Conservation (phyloP, 805 yeast species). For the Huiozyma sinensis region DNA sequence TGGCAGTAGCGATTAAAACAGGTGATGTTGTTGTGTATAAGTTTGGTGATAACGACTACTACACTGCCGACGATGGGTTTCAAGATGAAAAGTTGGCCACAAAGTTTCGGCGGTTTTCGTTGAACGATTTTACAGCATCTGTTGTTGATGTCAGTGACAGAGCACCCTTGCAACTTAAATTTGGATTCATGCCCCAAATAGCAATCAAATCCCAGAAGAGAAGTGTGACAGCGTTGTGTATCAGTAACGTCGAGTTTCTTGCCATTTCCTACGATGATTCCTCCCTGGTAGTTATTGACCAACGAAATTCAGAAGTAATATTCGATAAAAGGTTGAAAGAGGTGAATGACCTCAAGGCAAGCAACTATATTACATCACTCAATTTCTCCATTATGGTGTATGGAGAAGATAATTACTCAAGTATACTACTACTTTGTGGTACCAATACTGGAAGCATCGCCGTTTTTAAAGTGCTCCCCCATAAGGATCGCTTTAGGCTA, state of each 20-base stretch:
- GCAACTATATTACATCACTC: constrained; percentile 40
- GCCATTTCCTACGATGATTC: constrained; percentile 73
- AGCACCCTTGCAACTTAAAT: constrained; percentile 37
- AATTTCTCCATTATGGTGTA: constrained; percentile 66
- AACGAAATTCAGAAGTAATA: constrained; percentile 66
- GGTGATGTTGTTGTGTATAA: constrained; percentile 72
- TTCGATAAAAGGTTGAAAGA: constrained; percentile 25
- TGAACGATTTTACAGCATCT: constrained; percentile 9
- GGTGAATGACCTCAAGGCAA: constrained; percentile 16
- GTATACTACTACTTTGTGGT: constrained; percentile 64
- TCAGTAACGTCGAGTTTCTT: constrained; percentile 73
- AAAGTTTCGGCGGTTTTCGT: constrained; percentile 18
- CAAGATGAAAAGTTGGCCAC: constrained; percentile 10
- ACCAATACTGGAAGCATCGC: constrained; percentile 66
- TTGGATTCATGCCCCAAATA: constrained; percentile 52
- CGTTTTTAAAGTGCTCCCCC: constrained; percentile 55
- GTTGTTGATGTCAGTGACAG: constrained; percentile 44
- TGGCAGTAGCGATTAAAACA: constrained; percentile 53
- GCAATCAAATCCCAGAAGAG: constrained; percentile 38
- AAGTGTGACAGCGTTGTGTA: constrained; percentile 47
- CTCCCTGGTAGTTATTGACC: constrained; percentile 58
- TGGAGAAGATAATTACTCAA: constrained; percentile 58
- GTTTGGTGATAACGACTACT: constrained; percentile 46
- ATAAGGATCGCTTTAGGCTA: constrained; percentile 48
- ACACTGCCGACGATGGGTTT: constrained; percentile 22